Conservation (phyloP, 1,284 basidiomycete genomes). For the Cystobasidium sp. region DNA sequence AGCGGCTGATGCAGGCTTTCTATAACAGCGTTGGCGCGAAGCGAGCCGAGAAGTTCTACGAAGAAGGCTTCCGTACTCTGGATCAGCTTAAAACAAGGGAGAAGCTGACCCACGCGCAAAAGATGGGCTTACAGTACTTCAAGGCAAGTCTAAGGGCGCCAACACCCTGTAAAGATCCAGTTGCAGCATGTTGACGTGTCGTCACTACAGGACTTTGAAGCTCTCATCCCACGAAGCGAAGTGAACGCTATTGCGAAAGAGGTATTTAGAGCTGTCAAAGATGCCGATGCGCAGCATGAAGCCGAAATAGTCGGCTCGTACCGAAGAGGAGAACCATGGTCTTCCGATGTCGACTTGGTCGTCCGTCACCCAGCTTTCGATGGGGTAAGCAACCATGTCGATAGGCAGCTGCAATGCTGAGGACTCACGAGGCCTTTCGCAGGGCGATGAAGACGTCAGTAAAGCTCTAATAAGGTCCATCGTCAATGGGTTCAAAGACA, state of each 20-base stretch:
- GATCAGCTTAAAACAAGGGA: slow-evolving; percentile 38
- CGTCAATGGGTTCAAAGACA: slow-evolving; percentile 33
- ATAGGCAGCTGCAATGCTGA: not conserved
- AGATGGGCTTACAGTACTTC: slow-evolving; percentile 47
- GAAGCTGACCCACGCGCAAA: slow-evolving; percentile 47
- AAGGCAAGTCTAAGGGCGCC: slow-evolving; percentile 23
- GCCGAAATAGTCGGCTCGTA: slow-evolving; percentile 51
- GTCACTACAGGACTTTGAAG: slow-evolving; percentile 46
- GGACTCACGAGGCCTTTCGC: not conserved
- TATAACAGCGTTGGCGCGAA: slow-evolving; percentile 44
- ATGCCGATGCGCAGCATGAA: slow-evolving; percentile 43
- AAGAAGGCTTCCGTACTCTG: slow-evolving; percentile 41
- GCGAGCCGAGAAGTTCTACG: slow-evolving; percentile 44
- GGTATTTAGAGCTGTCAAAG: slow-evolving; percentile 37
- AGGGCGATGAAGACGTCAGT: slow-evolving; percentile 41
- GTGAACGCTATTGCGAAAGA: slow-evolving; percentile 43
- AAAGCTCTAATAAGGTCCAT: slow-evolving; percentile 44
- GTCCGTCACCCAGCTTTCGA: slow-evolving; percentile 45
- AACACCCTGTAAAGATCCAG: not conserved
- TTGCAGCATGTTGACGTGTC: not conserved
- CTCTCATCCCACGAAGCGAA: slow-evolving; percentile 51
- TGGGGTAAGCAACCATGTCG: slow-evolving; percentile 28
- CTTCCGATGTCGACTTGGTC: slow-evolving; percentile 42
- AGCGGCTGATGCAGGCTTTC: not conserved
- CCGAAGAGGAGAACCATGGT: slow-evolving; percentile 44